Base-by-base conservation (phyloP, 345 rosid species). In the Triadica sebifera region DNA sequence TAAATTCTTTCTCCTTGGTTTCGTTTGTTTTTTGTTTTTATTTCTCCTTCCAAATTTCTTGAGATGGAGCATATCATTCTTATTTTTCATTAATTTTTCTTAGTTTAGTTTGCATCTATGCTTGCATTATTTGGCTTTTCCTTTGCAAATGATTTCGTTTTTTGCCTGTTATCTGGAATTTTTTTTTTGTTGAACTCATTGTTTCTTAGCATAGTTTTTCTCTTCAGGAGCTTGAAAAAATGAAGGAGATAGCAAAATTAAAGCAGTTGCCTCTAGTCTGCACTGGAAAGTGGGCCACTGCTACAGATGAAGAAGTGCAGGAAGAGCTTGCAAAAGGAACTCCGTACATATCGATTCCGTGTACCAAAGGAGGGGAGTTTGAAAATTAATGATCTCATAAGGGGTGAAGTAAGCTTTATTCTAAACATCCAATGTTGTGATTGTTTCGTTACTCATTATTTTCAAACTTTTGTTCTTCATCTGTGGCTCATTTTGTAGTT, bases 261-360 rank as follows among this genome's bases (percentile, higher is more conserved):
- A 87, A 85, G 80, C 82, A 92, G 15, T 78, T 90, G 81, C 95
- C 98, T 81, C 97, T 95, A 0, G 90, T 90, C 0, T 92, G 90
- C 74, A 76, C 85, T 0, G 97, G 97, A 22, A 91, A 84, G 81
- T 94, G 98, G 98, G 93, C 97, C 53, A 81, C 83, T 52, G 93
- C 95, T 66, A 74, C 86, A 6, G 86, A 85, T 81, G 86, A 80
- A 72, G 89, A 92, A 79, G 83, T 86, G 45, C 84, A 88, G 72
- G 88, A 88, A 76, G 97, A 92, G 90, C 84, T 90, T 71, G 87
- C 82, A n/a, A 92, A 85, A 82, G 97, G 92, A 72, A 94, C 90
- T 22, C 91, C 92, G 9, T 88, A 80, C 95, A 51, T 92, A 86
- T 75, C 85, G 98, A 13, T 93, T 93, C 60, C 93, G 86, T 63